A percentile compares a stretch with the other conserved stretches of the same genome.
Conservation (phyloP, 2,329 filamentous ascomycete genomes). For the Coniochaeta sp. region DNA sequence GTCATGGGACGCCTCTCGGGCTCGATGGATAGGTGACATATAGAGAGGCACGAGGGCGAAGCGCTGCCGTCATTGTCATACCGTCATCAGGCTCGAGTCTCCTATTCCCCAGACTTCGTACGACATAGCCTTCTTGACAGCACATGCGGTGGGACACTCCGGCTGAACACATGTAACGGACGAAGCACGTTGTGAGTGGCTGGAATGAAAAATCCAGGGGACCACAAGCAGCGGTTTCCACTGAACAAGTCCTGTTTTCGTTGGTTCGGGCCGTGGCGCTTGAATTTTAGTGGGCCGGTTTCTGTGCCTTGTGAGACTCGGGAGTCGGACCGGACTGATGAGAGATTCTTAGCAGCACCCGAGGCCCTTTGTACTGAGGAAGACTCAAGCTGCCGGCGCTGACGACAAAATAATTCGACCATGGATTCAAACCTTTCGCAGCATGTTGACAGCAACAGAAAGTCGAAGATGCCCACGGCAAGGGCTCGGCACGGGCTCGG, state of each 20-base stretch:
- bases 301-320: neutral
- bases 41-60: neutral
- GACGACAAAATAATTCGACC: neutral
- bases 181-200: neutral
- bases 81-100: neutral
- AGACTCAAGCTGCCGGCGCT: no score
- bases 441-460: neutral
- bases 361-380: neutral
- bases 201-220: neutral
- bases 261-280: neutral
- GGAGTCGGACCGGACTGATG: neutral
- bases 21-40: neutral
- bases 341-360: neutral
- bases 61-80: neutral
- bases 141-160: neutral
- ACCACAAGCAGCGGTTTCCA: neutral
- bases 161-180: neutral
- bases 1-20: neutral
- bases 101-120: constrained; percentile 2
- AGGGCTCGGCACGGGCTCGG: neutral
- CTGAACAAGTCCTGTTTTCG: neutral
- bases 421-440: neutral
- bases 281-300: neutral
- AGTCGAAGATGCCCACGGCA: neutral
- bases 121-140: neutral